Conservation (phyloP, 2,329 filamentous ascomycete genomes). For the Rutstroemia sydowiana region DNA sequence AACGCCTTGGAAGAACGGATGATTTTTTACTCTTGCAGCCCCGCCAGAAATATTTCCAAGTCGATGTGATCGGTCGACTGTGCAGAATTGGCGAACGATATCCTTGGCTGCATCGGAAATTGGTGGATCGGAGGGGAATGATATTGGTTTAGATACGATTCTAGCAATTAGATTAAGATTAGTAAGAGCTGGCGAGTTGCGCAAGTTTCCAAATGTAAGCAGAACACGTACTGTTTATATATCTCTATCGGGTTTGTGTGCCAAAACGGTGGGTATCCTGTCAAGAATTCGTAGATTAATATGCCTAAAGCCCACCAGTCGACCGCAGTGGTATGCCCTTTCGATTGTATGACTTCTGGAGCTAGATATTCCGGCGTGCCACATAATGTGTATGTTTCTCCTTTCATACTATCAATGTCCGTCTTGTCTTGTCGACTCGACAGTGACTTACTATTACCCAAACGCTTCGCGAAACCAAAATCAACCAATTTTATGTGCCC, state of each 20-base stretch:
- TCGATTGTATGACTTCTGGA: conserved; percentile 78
- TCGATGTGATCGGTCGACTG: conserved; percentile 68
- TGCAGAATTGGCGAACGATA: conserved; percentile 70
- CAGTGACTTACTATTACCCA: conserved; percentile 47
- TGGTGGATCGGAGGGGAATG: conserved; percentile 57
- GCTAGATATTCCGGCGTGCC: conserved; percentile 80
- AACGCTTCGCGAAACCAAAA: conserved; percentile 77
- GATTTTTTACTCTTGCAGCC: conserved; percentile 62
- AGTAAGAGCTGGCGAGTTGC: not conserved
- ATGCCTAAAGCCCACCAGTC: conserved; percentile 88
- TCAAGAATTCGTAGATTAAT: conserved; percentile 76
- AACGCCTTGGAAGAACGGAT: conserved; percentile 67
- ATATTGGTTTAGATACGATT: conserved; percentile 71
- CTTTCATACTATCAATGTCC: conserved; percentile 9
- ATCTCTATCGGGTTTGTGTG: conserved; percentile 82
- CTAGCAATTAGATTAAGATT: conserved; percentile 33
- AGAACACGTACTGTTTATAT: conserved; percentile 59
- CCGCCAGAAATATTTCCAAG: conserved; percentile 74
- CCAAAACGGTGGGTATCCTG: conserved; percentile 82
- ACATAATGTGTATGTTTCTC: conserved; percentile 63
- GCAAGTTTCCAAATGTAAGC: not conserved
- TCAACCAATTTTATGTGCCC: conserved; percentile 79
- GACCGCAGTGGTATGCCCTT: conserved; percentile 67
- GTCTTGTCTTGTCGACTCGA: not conserved
- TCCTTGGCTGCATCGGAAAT: conserved; percentile 65